phyloP scores from a whole-genome alignment of 2,329 filamentous ascomycete genomes.

The Penicillium polonicum region DNA sequence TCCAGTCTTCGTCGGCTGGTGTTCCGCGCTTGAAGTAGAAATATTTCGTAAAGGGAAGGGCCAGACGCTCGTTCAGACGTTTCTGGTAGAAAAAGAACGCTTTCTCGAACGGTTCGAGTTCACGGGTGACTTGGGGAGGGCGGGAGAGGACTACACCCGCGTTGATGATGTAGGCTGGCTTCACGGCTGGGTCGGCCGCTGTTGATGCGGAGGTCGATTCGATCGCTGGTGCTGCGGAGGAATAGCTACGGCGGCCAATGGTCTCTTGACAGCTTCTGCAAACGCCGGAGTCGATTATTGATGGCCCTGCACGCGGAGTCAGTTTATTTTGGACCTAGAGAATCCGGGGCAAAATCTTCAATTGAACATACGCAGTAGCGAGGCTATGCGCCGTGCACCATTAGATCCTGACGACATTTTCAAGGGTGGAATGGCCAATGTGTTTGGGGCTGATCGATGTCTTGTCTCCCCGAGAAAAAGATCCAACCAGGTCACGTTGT shows the following conservation, averaged over 20 bases:
- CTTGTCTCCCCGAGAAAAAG: constrained; percentile 39
- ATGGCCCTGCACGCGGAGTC: constrained; percentile 31
- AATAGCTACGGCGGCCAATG: constrained; percentile 41
- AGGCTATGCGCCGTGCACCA: constrained; percentile 42
- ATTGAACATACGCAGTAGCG: constrained; percentile 38
- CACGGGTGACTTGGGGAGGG: constrained; percentile 79
- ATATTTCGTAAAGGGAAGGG: constrained; percentile 80
- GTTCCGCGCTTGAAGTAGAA: constrained; percentile 96
- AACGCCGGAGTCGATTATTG: constrained; percentile 40
- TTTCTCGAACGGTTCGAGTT: constrained; percentile 83
- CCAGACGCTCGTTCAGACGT: constrained; percentile 88
- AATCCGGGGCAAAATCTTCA: background rate
- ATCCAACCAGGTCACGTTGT: constrained; percentile 35
- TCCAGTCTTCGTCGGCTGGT: constrained; percentile 82
- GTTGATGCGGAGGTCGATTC: constrained; percentile 37
- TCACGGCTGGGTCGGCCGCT: constrained; percentile 30
- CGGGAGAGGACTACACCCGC: constrained; percentile 82
- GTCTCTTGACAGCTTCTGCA: constrained; percentile 47
- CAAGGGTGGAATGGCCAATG: constrained; percentile 15
- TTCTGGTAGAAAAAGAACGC: constrained; percentile 97
- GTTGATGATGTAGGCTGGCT: constrained; percentile 49
- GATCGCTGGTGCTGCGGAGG: constrained; percentile 40
- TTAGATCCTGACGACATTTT: constrained; percentile 44
- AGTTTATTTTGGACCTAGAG: constrained; percentile 10
- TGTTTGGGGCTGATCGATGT: constrained; percentile 14